Conservation (phyloP, 23 red algal genomes). For the Gracilaria domingensis region DNA sequence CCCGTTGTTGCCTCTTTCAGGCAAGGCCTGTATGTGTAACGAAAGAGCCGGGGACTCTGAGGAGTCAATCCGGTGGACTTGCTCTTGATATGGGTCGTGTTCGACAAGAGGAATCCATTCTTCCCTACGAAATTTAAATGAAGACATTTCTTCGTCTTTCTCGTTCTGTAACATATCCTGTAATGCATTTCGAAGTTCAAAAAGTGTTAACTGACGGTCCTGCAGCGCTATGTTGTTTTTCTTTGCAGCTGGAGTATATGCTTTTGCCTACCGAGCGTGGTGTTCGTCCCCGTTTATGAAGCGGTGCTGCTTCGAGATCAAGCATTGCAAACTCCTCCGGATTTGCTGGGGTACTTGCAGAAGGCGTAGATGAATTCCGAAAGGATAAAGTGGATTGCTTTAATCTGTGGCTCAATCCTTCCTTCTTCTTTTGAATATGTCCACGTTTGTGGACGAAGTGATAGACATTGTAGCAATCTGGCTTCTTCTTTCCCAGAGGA, state of each 20-base stretch:
- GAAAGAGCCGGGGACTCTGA: background rate
- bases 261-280: too few relatives aligned
- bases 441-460: background rate
- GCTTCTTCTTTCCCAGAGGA: background rate
- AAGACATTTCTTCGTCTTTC: background rate
- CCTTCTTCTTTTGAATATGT: background rate
- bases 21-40: background rate
- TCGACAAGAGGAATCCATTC: background rate
- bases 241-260: too few relatives aligned
- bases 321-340: background rate
- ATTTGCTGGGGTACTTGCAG: background rate
- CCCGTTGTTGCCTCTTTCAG: background rate
- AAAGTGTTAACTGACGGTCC: too few relatives aligned
- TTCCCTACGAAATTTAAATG: background rate
- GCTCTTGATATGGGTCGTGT: background rate
- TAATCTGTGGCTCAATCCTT: background rate
- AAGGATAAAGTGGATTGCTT: background rate
- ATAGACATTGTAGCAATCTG: background rate
- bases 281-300: background rate
- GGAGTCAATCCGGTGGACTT: background rate
- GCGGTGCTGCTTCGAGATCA: background rate
- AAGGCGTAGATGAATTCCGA: background rate
- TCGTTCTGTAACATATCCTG: background rate
- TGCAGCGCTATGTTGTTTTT: too few relatives aligned
- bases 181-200: too few relatives aligned